Evolutionary conservation across 2,329 filamentous ascomycete species (phyloP), one percentile per base, ranked within the genome.

Genomic region (Leptographium procerum): DNA sequence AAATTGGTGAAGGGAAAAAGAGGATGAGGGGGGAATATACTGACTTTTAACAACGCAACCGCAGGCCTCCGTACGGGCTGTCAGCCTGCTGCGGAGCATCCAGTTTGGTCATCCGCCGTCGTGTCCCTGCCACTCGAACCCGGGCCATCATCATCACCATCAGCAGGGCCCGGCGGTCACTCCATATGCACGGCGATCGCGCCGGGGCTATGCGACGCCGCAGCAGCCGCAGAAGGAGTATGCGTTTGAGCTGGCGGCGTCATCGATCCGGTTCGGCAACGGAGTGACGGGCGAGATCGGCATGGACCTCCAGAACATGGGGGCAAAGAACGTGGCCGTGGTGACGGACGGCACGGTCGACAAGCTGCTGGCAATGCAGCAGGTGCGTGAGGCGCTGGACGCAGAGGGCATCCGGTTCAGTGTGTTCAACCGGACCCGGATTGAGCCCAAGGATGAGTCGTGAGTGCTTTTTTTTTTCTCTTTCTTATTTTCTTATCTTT

Each of bases 171-270:
- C 82, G 47, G 76, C 81, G 61, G 74, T 91, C 60, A 71, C 77
- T 19, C 77, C 78, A 26, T 77, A 74, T 58, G 70, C 67, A 31
- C 64, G 74, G 53, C 68, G 71, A 61, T 67, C 64, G 60, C 71
- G 64, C 64, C 72, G 82, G 36, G 76, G 75, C 55, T 85, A 82
- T 70, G 91, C 89, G n/a, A 92, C 89, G 0, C 89, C 91, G 0
- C 75, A 87, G 31, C 86, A 90, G 66, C 81, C 84, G 63, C 82
- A 91, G 67, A 96, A 95, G 70, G 94, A 99, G 71, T 99, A 99
- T 74, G 94, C 94, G 16, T 99, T 99, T 69, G 94, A 99, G 72
- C 95, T 99, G 92, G 94, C 94, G 0, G 91, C 94, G 1, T 95
- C 89, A 1, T 89, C 87, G 31, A 96, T 99, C 67, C 85, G 94